Conservation (phyloP, 805 yeast species). For the Nakazawaea sp. region DNA sequence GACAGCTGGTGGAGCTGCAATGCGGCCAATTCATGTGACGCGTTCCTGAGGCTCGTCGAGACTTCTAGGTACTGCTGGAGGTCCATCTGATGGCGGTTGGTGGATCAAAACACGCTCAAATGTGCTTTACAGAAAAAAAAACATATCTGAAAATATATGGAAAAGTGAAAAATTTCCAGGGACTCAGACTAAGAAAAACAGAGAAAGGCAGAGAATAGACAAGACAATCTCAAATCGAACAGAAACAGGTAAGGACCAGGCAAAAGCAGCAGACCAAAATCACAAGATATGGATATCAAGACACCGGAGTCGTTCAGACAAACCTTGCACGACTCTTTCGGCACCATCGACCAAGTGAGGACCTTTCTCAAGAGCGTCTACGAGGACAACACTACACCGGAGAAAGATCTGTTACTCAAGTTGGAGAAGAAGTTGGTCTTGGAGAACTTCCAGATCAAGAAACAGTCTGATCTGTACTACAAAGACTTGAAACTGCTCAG, state of each 20-base stretch:
- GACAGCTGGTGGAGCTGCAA: constrained; percentile 64
- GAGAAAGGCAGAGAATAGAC: background rate
- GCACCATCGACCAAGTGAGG: constrained; percentile 1
- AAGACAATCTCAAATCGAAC: too few relatives aligned
- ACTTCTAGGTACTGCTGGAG: constrained; percentile 20
- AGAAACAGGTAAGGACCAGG: too few relatives aligned
- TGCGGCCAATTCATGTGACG: constrained; percentile 39
- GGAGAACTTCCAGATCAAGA: constrained; percentile 8
- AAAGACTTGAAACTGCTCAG: background rate
- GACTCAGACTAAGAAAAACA: background rate
- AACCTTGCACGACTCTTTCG: constrained; percentile 1
- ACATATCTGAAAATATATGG: too few relatives aligned
- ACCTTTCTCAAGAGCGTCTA: constrained; percentile 1
- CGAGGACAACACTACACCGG: constrained; percentile 6
- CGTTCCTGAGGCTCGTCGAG: constrained; percentile 25
- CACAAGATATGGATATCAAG: too few relatives aligned
- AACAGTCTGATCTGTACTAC: constrained; percentile 1
- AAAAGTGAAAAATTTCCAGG: too few relatives aligned
- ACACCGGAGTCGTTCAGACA: background rate
- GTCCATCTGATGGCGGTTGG: constrained; percentile 18
- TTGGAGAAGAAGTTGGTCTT: constrained; percentile 5
- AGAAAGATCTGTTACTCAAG: background rate
- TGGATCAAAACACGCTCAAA: too few relatives aligned
- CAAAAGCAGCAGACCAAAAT: too few relatives aligned
- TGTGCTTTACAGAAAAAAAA: too few relatives aligned